A percentile compares a stretch with the other conserved stretches of the same genome.
Conservation (phyloP, 2,329 filamentous ascomycete species). For the Alternaria tenuissima region DNA sequence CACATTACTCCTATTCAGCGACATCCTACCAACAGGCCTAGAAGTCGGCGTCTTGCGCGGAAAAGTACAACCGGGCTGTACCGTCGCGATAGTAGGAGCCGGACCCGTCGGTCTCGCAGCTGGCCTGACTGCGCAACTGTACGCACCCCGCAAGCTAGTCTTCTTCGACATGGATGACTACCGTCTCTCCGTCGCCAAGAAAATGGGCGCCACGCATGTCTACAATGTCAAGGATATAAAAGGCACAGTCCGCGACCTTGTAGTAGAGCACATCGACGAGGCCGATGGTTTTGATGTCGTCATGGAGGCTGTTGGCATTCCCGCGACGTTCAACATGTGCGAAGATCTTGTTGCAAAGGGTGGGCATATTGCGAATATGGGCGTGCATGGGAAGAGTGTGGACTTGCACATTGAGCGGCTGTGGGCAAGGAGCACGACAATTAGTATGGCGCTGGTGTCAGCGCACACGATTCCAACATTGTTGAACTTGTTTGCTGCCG, state of each 20-base stretch:
- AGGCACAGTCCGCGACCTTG: not conserved
- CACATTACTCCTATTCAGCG: conserved; percentile 61
- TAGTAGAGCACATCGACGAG: conserved; percentile 27
- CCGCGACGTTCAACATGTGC: conserved; percentile 62
- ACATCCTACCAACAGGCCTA: conserved; percentile 65
- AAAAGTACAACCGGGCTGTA: conserved; percentile 61
- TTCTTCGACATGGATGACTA: conserved; percentile 61
- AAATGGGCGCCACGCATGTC: not conserved
- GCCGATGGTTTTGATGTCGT: conserved; percentile 65
- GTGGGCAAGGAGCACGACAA: conserved; percentile 63
- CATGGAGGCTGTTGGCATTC: conserved; percentile 66
- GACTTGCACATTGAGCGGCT: conserved; percentile 62
- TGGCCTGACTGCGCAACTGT: conserved; percentile 64
- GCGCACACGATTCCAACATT: not conserved
- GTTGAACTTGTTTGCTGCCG: conserved; percentile 55
- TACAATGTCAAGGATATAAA: not conserved
- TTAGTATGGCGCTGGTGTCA: conserved; percentile 39
- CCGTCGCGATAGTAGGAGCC: conserved; percentile 63
- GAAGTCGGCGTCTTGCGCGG: conserved; percentile 63
- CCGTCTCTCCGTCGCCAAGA: conserved; percentile 25
- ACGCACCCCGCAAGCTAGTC: conserved; percentile 61
- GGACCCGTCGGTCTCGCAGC: conserved; percentile 66
- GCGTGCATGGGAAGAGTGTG: conserved; percentile 64
- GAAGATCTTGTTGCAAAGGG: conserved; percentile 64
- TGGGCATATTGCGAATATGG: conserved; percentile 65